Base-by-base conservation (phyloP, 2,329 filamentous ascomycete genomes). In the Aspergillus puulaauensis region DNA sequence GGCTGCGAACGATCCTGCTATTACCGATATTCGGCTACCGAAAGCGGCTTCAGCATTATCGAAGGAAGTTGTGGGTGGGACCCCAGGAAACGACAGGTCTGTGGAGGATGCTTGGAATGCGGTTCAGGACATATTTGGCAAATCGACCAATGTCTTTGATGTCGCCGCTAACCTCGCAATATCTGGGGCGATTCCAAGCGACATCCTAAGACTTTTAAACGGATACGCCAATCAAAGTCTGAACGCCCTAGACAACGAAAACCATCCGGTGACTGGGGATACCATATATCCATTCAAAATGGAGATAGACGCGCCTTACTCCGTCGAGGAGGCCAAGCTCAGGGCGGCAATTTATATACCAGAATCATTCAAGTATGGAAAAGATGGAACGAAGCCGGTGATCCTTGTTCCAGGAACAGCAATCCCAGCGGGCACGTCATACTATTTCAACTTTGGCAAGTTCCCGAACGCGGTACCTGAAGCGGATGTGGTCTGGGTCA, bases 321-420 rank as follows among this genome's bases (percentile, higher is more conserved):
- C 74, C 0, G 57, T 83, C 3, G 64, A 73, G 0, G 82, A 85
- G 64, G 57, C 64, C 0, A 64, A 70, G 9, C 74, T 86, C 15
- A 79, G 81, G 24, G 67, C 47, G n/a, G 35, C 31, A 4, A 49
- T 49, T 6, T 49, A 49, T 49, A 37, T 49, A 3, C 27, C 46
- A 17, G 27, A 49, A 14, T 35, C 31, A 19, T 49, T 49, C 27
- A 33, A 39, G 12, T 77, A 74, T 59, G 80, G 80, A 12, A 64
- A 72, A 14, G 53, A 64, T 24, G 62, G 59, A 2, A 76, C 77
- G 50, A 74, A 72, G 24, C 81, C 82, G 0, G 75, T 84, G 17
- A 73, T 85, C 12, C 74, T 86, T 11, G 74, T 85, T 6, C 82
- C 82, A 3, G 82, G 82, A 2, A 85, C 83, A 0, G 81, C 78